These are phyloP conservation scores for Thuja plicata DNA, from an alignment of 83 land plant genomes.

Conservation along the genomic window DNA sequence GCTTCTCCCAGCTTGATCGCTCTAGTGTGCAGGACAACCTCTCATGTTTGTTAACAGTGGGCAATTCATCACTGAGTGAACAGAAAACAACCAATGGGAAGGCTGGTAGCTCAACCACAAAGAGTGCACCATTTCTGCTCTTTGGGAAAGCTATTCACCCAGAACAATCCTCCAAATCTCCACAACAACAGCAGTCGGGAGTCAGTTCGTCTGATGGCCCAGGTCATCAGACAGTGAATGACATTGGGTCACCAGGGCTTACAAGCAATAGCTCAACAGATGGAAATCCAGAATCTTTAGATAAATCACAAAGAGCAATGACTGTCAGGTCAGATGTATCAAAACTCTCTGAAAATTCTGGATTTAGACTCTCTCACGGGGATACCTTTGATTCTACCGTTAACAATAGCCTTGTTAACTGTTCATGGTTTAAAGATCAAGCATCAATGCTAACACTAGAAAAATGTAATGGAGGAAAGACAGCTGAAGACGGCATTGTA, in stretches of 20 bases:
- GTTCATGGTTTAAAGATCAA: conserved; percentile 34
- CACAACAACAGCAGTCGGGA: conserved; percentile 28
- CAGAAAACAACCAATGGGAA: conserved; percentile 33
- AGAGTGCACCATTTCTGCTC: conserved; percentile 46
- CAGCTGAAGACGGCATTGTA: neutral
- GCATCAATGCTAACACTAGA: conserved; percentile 29
- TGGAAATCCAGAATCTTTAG: conserved; percentile 38
- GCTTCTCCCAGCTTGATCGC: conserved; percentile 12
- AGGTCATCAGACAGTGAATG: conserved; percentile 24
- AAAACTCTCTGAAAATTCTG: conserved; percentile 21
- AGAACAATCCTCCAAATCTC: conserved; percentile 15
- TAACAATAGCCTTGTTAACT: conserved; percentile 6
- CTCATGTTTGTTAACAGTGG: conserved; percentile 59
- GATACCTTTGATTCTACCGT: conserved; percentile 22
- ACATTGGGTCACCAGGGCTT: conserved; percentile 29
- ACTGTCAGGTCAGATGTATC: conserved; percentile 16
- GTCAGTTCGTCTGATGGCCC: conserved; percentile 37
- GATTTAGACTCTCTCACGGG: conserved; percentile 7
- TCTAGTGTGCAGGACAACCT: conserved; percentile 27
- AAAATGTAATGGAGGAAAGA: conserved; percentile 22
- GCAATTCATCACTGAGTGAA: conserved; percentile 24
- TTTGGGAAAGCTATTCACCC: conserved; percentile 77
- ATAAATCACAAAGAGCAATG: conserved; percentile 11
- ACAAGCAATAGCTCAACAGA: conserved; percentile 41
- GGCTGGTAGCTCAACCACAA: conserved; percentile 24